Evolutionary conservation across 2,329 filamentous ascomycete genomes (phyloP).

Genomic region (Rhynchosporium agropyri): DNA sequence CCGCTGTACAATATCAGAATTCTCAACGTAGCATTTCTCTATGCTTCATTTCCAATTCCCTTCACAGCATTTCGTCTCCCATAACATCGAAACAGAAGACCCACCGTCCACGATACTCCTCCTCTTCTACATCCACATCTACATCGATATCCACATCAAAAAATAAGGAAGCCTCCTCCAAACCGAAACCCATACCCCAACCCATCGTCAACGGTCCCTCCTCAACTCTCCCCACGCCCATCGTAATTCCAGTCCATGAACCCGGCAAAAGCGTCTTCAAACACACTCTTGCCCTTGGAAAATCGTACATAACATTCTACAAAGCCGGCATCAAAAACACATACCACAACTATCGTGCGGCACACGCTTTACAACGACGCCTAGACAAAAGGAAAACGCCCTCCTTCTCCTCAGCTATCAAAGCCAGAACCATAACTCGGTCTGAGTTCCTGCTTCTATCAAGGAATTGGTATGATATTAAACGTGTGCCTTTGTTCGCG

Average conservation of each 20-base stretch:
- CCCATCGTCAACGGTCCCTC: constrained; percentile 66
- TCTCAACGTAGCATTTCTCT: constrained; percentile 42
- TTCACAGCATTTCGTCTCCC: neutral
- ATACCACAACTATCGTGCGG: constrained; percentile 61
- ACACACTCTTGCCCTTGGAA: constrained; percentile 52
- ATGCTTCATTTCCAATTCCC: constrained; percentile 23
- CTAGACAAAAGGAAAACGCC: constrained; percentile 47
- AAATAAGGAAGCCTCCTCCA: constrained; percentile 25
- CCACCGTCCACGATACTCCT: constrained; percentile 41
- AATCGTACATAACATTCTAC: constrained; percentile 83
- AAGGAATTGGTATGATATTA: constrained; percentile 71
- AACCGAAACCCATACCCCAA: constrained; percentile 29
- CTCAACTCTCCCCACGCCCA: constrained; percentile 71
- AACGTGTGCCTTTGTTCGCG: constrained; percentile 78
- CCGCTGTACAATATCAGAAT: constrained; percentile 27
- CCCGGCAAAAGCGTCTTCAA: constrained; percentile 47
- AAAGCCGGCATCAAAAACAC: constrained; percentile 80
- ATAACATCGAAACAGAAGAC: constrained; percentile 13
- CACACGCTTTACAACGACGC: constrained; percentile 50
- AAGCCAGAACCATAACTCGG: constrained; percentile 54
- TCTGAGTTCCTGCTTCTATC: constrained; percentile 70
- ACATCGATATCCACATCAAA: constrained; percentile 41
- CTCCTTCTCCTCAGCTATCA: constrained; percentile 42
- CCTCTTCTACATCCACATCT: constrained; percentile 14
- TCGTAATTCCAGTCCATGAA: constrained; percentile 62